phyloP scores from a whole-genome alignment of 2,329 filamentous ascomycete species.

The Aspergillus melleus region DNA sequence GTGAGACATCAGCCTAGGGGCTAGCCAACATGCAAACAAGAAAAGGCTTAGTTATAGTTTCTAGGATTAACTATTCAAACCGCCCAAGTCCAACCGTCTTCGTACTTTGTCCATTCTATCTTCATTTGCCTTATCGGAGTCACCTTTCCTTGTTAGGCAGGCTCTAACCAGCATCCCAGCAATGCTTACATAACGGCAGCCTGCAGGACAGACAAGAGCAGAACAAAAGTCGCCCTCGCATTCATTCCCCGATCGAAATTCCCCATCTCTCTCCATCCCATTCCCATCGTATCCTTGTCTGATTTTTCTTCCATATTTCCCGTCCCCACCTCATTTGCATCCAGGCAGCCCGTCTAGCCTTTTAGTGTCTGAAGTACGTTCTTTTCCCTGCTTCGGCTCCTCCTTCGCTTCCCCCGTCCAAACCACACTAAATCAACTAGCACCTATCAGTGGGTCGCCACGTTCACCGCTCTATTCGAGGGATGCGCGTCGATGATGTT shows the following conservation, averaged over 20 bases:
- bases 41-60: not conserved
- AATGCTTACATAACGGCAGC: not conserved
- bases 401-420: not conserved
- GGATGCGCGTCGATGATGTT: not conserved
- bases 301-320: not conserved
- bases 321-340: not conserved
- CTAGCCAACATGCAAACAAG: not conserved
- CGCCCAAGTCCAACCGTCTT: not conserved
- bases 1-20: not conserved
- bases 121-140: not conserved
- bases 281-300: not conserved
- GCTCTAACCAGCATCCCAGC: not conserved
- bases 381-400: not conserved
- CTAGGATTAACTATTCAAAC: not conserved
- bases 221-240: not conserved
- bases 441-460: not conserved
- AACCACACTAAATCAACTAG: not conserved
- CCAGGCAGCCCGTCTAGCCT: not conserved
- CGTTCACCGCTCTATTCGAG: not conserved
- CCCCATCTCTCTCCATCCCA: not conserved
- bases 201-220: not conserved
- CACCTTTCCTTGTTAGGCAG: not conserved
- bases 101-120: not conserved
- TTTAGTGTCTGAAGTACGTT: not conserved
- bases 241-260: not conserved